phyloP scores from a whole-genome alignment of 176 grass and related monocot species.

The Pontederia paniculata region DNA sequence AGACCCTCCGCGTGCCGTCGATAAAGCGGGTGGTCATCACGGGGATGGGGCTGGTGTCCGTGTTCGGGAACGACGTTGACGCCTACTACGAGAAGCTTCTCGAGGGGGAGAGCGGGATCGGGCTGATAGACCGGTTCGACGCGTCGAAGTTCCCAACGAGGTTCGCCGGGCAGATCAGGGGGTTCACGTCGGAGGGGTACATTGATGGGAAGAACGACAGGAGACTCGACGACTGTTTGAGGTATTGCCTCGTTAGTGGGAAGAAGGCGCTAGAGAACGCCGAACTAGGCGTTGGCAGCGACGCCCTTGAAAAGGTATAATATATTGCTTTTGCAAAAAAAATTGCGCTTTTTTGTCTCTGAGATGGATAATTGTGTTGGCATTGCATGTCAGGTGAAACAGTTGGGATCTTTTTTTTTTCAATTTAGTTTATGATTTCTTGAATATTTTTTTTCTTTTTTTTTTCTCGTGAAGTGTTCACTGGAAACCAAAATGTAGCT shows the following conservation, averaged over 20 bases:
- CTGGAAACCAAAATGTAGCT: neutral
- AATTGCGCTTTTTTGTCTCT: neutral
- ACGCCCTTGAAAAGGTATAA: conserved; percentile 43
- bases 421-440: neutral
- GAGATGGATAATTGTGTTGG: neutral
- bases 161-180: conserved; percentile 83
- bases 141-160: conserved; percentile 73
- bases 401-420: neutral
- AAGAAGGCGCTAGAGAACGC: conserved; percentile 77
- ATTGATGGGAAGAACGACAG: conserved; percentile 83
- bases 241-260: conserved; percentile 82
- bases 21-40: conserved; percentile 83
- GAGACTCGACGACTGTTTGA: conserved; percentile 67
- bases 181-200: conserved; percentile 76
- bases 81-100: conserved; percentile 72
- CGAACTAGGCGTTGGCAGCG: conserved; percentile 33
- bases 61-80: conserved; percentile 83
- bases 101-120: conserved; percentile 67
- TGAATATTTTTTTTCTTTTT: neutral
- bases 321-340: neutral
- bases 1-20: conserved; percentile 48
- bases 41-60: conserved; percentile 76
- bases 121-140: conserved; percentile 75
- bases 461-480: neutral
- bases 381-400: no score